These are phyloP conservation scores for Amoebophrya sp. DNA, from an alignment of 169 alveolate genomes.

Conservation along the genomic window DNA sequence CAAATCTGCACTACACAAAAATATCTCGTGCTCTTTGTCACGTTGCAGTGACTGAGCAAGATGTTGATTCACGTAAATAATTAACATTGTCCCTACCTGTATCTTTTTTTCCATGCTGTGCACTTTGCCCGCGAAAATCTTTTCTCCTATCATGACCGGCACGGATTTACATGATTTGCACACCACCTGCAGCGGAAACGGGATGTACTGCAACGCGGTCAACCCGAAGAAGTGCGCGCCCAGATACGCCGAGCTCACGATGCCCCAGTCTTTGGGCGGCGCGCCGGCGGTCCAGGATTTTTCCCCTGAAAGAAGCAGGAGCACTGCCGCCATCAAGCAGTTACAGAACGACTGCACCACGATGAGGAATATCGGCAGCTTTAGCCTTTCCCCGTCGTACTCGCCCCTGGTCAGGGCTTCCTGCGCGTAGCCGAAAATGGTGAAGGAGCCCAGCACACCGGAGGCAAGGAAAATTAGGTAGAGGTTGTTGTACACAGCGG, in stretches of 20 bases:
- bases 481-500: too few species aligned
- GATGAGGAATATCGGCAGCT: background rate
- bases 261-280: background rate
- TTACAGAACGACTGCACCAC: background rate
- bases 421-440: constrained; percentile 25
- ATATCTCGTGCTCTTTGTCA: too few species aligned
- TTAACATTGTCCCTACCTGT: constrained; percentile 20
- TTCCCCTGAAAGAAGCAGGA: background rate
- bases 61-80: too few species aligned
- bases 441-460: constrained; percentile 23
- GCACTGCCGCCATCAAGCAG: background rate
- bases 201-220: constrained; percentile 26
- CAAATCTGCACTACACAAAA: too few species aligned
- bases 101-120: background rate
- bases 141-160: constrained; percentile 32
- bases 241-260: constrained; percentile 20
- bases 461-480: background rate
- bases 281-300: constrained; percentile 25
- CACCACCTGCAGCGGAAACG: constrained; percentile 26
- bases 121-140: background rate
- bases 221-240: constrained; percentile 33
- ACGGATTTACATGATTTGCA: constrained; percentile 28
- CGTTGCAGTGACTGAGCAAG: too few species aligned
- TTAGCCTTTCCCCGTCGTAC: constrained; percentile 27
- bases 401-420: constrained; percentile 29